A percentile compares a stretch with the other conserved stretches of the same genome.
These are phyloP conservation scores for Pulveroboletus ravenelii DNA, from an alignment of 768 basidiomycete species.

Conservation along the genomic window DNA sequence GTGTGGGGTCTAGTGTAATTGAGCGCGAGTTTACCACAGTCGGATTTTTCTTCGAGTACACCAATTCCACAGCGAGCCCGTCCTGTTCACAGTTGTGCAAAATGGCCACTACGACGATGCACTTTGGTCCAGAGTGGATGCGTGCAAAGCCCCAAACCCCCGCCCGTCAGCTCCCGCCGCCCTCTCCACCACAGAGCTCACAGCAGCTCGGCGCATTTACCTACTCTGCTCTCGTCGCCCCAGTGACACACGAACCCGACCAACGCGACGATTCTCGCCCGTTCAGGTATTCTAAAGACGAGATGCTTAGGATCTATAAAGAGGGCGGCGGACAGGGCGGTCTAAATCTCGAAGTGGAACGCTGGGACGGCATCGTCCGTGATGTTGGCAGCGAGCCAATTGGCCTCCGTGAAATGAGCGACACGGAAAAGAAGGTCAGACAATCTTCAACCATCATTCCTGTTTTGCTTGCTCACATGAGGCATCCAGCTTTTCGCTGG, in stretches of 20 bases:
- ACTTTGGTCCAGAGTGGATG: conserved; percentile 94
- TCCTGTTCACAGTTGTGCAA: conserved; percentile 19
- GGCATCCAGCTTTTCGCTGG: conserved; percentile 68
- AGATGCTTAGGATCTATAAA: conserved; percentile 77
- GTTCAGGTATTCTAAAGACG: conserved; percentile 85
- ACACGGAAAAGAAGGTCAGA: conserved; percentile 83
- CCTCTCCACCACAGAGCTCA: conserved; percentile 51
- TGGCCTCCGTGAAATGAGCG: conserved; percentile 72
- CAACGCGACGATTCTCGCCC: conserved; percentile 64
- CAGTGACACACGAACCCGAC: conserved; percentile 46
- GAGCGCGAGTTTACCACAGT: conserved; percentile 24
- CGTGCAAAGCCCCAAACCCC: conserved; percentile 65
- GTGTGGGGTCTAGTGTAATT: conserved; percentile 14
- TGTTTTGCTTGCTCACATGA: conserved; percentile 26
- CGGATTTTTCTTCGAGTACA: conserved; percentile 18
- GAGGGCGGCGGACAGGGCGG: conserved; percentile 71
- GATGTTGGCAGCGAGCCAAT: conserved; percentile 71
- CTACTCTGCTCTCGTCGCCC: conserved; percentile 54
- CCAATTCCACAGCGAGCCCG: background rate
- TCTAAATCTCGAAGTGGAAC: conserved; percentile 80
- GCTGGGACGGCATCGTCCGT: conserved; percentile 85
- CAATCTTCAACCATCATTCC: conserved; percentile 6
- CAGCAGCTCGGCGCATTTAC: conserved; percentile 62
- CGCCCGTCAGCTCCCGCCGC: conserved; percentile 48
- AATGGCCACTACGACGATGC: conserved; percentile 67